A percentile compares a stretch with the other conserved stretches of the same genome.
phyloP scores from a whole-genome alignment of 1,284 basidiomycete genomes.

The Pseudozyma sp. region DNA sequence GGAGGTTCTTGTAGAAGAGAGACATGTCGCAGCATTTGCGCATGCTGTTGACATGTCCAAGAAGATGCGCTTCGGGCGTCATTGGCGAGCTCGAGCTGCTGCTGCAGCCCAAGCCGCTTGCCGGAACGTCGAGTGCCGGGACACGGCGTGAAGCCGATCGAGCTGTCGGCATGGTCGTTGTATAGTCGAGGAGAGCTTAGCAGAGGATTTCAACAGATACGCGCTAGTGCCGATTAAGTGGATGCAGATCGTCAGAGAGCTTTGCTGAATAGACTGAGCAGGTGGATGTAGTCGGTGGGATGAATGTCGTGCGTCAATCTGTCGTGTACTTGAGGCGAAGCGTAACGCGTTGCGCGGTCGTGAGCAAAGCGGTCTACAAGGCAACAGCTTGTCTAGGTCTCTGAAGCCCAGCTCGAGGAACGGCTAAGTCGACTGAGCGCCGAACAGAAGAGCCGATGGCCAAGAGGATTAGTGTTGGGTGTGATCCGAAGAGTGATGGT shows the following conservation, averaged over 20 bases:
- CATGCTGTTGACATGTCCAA: slow-evolving; percentile 52
- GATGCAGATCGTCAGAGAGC: neutral
- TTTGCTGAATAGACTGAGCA: no score
- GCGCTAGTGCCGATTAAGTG: neutral
- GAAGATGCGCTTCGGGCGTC: slow-evolving; percentile 37
- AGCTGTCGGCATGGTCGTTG: slow-evolving; percentile 30
- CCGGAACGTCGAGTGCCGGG: slow-evolving; percentile 19
- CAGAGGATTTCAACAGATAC: neutral
- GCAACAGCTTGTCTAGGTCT: neutral
- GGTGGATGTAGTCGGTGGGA: no score
- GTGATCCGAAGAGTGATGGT: slow-evolving; percentile 15
- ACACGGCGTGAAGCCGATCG: slow-evolving; percentile 39
- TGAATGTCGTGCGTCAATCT: no score
- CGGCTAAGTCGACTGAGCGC: slow-evolving; percentile 7
- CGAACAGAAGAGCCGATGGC: slow-evolving; percentile 1
- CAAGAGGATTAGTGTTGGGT: neutral
- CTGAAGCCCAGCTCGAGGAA: neutral
- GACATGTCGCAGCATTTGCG: slow-evolving; percentile 53
- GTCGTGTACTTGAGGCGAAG: no score
- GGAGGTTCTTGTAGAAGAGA: slow-evolving; percentile 38
- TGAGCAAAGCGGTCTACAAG: neutral
- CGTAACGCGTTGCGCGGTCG: no score
- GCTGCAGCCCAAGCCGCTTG: slow-evolving; percentile 21
- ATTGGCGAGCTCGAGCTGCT: slow-evolving; percentile 21
- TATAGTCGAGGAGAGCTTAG: no score